These are phyloP conservation scores for Podaxis sp. DNA, from an alignment of 768 basidiomycete species.

Conservation along the genomic window DNA sequence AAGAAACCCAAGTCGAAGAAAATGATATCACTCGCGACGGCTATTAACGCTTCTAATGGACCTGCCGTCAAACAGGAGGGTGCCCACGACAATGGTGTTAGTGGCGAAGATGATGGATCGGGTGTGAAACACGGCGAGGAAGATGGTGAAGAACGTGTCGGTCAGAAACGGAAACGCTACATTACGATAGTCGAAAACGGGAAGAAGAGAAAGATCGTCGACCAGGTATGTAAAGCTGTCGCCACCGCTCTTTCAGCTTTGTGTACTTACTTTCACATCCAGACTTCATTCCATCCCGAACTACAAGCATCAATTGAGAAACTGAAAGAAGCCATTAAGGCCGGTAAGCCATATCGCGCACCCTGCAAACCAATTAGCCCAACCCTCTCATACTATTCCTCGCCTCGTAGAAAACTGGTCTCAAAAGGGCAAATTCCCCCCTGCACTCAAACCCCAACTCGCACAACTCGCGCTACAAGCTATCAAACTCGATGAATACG, in stretches of 20 bases:
- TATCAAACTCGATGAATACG: conserved; percentile 82
- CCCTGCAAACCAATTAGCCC: background rate
- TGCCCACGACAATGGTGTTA: conserved; percentile 53
- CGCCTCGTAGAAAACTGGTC: conserved; percentile 66
- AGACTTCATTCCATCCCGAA: conserved; percentile 72
- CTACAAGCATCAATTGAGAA: conserved; percentile 61
- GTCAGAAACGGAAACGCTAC: conserved; percentile 57
- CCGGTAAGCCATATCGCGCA: conserved; percentile 36
- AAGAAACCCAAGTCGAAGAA: conserved; percentile 77
- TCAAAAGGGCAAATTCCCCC: conserved; percentile 89
- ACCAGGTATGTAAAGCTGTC: conserved; percentile 49
- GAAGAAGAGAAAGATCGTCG: conserved; percentile 72
- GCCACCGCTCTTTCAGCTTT: background rate
- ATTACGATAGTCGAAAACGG: conserved; percentile 53
- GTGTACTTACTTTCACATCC: background rate
- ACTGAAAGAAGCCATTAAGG: conserved; percentile 59
- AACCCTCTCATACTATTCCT: background rate
- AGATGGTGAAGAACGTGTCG: conserved; percentile 34
- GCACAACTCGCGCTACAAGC: conserved; percentile 74
- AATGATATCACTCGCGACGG: conserved; percentile 26
- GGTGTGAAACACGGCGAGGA: conserved; percentile 16
- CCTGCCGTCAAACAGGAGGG: conserved; percentile 30
- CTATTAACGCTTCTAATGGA: conserved; percentile 13
- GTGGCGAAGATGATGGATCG: conserved; percentile 33
- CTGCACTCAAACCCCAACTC: conserved; percentile 69